phyloP scores from a whole-genome alignment of 306 rosid genomes.

The Cajanus cajan region DNA sequence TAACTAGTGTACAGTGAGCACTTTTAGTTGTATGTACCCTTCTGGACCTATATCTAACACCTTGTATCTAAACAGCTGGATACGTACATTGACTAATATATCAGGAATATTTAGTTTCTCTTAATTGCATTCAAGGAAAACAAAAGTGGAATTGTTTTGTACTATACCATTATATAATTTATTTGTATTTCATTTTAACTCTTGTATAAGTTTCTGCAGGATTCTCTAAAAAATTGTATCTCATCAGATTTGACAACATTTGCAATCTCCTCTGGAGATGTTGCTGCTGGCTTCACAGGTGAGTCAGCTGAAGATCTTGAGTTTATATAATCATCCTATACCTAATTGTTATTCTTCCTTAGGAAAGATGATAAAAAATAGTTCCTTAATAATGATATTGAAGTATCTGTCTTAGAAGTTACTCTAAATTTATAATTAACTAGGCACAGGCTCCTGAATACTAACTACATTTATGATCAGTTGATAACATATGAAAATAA shows the following conservation, averaged over 20 bases:
- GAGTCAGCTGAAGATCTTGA: constrained; percentile 48
- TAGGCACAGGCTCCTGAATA: background rate
- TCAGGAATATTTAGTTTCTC: background rate
- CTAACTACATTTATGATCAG: constrained; percentile 2
- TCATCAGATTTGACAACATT: constrained; percentile 36
- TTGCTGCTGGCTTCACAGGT: constrained; percentile 44
- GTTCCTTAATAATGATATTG: constrained; percentile 19
- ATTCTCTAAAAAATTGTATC: constrained; percentile 45
- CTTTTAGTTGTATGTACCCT: background rate
- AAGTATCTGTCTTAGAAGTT: background rate
- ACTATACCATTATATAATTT: too few species aligned
- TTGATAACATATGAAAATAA: background rate
- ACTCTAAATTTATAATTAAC: background rate
- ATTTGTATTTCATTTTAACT: background rate
- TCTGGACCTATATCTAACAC: background rate
- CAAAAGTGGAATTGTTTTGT: background rate
- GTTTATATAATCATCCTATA: constrained; percentile 35
- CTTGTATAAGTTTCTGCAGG: constrained; percentile 38
- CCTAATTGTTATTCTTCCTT: constrained; percentile 43
- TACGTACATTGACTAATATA: background rate
- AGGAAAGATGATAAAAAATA: background rate
- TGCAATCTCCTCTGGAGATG: constrained; percentile 33
- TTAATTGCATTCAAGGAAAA: background rate
- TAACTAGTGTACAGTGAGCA: background rate
- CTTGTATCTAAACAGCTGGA: background rate